Evolutionary conservation across 768 basidiomycete species (phyloP).

Genomic region (Suillus occidentalis): DNA sequence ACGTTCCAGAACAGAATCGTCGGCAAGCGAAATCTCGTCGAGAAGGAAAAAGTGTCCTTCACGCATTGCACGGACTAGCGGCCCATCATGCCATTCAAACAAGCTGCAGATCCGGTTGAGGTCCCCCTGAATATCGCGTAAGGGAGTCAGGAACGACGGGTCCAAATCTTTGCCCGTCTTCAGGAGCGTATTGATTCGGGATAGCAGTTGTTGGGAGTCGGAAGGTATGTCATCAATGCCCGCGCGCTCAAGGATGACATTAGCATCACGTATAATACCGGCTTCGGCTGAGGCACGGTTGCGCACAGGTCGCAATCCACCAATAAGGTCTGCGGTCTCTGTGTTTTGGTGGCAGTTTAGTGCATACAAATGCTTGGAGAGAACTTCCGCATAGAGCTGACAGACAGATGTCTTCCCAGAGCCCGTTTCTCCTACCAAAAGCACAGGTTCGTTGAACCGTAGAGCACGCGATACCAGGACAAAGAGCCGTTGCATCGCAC

Average conservation of each 20-base stretch:
- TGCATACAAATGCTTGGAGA: conserved; percentile 58
- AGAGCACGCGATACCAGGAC: conserved; percentile 82
- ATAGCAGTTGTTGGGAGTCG: conserved; percentile 28
- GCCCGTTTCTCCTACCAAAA: conserved; percentile 96
- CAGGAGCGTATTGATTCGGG: conserved; percentile 22
- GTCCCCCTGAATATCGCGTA: conserved; percentile 45
- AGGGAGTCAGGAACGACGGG: conserved; percentile 26
- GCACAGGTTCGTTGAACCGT: conserved; percentile 88
- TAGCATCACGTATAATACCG: conserved; percentile 47
- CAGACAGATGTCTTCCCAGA: conserved; percentile 98
- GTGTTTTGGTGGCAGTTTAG: conserved; percentile 98
- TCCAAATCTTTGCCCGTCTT: conserved; percentile 31
- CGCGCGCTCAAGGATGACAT: conserved; percentile 39
- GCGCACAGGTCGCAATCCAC: conserved; percentile 86
- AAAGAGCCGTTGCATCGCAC: conserved; percentile 89
- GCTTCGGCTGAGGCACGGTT: conserved; percentile 61
- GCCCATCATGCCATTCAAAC: conserved; percentile 97
- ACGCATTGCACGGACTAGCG: conserved; percentile 91
- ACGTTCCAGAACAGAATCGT: conserved; percentile 96
- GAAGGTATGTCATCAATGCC: conserved; percentile 33
- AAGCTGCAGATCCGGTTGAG: conserved; percentile 63
- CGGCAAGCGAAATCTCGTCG: conserved; percentile 96
- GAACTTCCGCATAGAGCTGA: conserved; percentile 77
- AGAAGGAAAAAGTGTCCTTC: conserved; percentile 83
- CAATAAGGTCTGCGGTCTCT: conserved; percentile 95